Base-by-base conservation (phyloP, 768 basidiomycete genomes). In the Trametes coccinea region DNA sequence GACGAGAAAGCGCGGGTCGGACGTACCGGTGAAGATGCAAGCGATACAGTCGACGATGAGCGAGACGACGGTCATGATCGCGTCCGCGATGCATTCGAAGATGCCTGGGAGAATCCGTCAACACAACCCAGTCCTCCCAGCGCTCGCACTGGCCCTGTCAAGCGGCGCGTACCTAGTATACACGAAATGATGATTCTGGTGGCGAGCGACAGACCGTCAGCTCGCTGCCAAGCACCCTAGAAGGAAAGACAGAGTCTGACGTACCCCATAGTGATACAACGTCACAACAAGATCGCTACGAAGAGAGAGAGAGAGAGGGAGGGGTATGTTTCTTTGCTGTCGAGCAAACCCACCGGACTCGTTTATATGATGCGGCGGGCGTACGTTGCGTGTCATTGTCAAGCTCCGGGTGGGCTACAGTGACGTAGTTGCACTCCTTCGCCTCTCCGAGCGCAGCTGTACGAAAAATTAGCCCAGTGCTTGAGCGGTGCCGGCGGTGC, bases 141-240 rank as follows among this genome's bases (percentile, higher is more conserved):
- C n/a, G n/a, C n/a, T n/a, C n/a, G n/a, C n/a, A n/a, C n/a, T n/a
- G n/a, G n/a, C 17, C 4, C 3, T 22, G 13, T 9, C 17, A 10
- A 1, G 29, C 3, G 7, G 4, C 2, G 29, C 52, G 33, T 7
- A 63, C 62, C 62, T 51, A 56, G 56, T 27, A 66, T 61, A 52
- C 62, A 66, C 27, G 66, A 66, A 41, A 63, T 51, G 56, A 66
- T 66, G 52, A 66, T 59, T 33, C 66, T 66, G 40, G 3, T 16
- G 17, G 17, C n/a, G n/a, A n/a, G n/a, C n/a, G n/a, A n/a, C n/a
- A n/a, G n/a, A n/a, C n/a, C n/a, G n/a, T n/a, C n/a, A 51, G 33
- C 47, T 29, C 45, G 16, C 27, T 29, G 3, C 54, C n/a, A 10
- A 3, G 13, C 37, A 17, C 27, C 29, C 9, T 14, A 31, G 2